Evolutionary conservation across 371 early-diverging fungal genomes (phyloP), one percentile per base, ranked within the genome.

Genomic region (Mucor irregularis): DNA sequence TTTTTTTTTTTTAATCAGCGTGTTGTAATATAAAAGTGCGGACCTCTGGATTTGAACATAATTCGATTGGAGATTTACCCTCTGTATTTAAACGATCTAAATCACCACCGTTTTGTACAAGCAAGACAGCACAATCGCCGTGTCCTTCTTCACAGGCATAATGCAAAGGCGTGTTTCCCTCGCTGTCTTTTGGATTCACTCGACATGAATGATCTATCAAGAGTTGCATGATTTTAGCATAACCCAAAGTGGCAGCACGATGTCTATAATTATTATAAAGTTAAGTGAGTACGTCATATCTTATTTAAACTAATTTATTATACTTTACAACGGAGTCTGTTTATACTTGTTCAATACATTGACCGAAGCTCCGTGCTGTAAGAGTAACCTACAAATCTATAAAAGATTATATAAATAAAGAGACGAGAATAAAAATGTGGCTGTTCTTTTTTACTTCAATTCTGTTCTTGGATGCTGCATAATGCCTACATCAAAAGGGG

Each of bases 111-210:
- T 71, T 50, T 52, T 83, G 67, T 16, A 85, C 59, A 34, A 85
- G 55, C 4, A 62, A 55, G 3, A 70, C 21, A 6, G 80, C 82
- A 9, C 79, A 76, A 45, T 81, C 82, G 2, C 81, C 82, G 31
- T 79, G 83, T n/a, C 75, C 78, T 44, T 84, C 86, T 44, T 85
- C 84, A 46, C 84, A 83, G 4, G 86, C 84, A 47, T 82, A 38
- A 49, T 85, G 86, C 59, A 85, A 45, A 3, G 86, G 83, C 0
- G 86, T 84, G 47, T 85, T 82, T 13, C 77, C 69, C 8, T 70
- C 72, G 16, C 49, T 44, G 31, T 85, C 86, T 29, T 68, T 71
- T 0, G 73, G 46, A 54, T 84, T 84, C n/a, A 84, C 52, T 16
- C 80, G 69, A 16, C 74, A 64, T 17, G 71, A 69, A 8, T 70